Conservation (phyloP, 495 filamentous ascomycete species). For the Lophiostoma macrostomum region DNA sequence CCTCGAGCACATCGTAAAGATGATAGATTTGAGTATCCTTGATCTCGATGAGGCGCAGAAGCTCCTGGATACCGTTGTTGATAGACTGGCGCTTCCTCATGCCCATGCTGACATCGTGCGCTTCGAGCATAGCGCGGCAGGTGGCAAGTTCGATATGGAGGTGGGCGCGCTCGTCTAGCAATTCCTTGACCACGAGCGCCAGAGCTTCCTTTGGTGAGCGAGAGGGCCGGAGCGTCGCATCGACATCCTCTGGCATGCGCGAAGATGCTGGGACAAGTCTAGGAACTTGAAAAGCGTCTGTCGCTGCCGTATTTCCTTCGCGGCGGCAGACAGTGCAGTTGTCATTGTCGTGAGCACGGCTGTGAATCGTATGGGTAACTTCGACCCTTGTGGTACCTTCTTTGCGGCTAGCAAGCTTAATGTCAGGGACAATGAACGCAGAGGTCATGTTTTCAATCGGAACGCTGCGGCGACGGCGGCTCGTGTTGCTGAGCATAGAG, state of each 20-base stretch:
- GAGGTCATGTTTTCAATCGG: conserved; percentile 68
- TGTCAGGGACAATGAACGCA: conserved; percentile 72
- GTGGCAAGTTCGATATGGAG: conserved; percentile 63
- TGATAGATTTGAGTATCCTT: conserved; percentile 88
- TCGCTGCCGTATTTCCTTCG: conserved; percentile 47
- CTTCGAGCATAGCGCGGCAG: conserved; percentile 61
- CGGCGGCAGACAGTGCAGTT: conserved; percentile 75
- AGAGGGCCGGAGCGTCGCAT: conserved; percentile 74
- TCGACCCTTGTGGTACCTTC: conserved; percentile 9
- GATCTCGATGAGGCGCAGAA: conserved; percentile 64
- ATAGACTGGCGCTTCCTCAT: conserved; percentile 66
- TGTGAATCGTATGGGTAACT: conserved; percentile 7
- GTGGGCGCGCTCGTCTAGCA: conserved; percentile 81
- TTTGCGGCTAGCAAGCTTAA: conserved; percentile 44
- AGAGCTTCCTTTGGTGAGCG: conserved; percentile 72
- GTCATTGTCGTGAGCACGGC: conserved; percentile 56
- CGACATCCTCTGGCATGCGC: conserved; percentile 62
- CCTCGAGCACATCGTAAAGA: conserved; percentile 87
- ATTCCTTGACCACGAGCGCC: conserved; percentile 71
- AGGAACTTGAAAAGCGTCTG: conserved; percentile 57
- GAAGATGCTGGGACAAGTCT: conserved; percentile 71
- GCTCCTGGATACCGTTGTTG: conserved; percentile 59
- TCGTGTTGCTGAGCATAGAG: conserved; percentile 37
- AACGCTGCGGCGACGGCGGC: conserved; percentile 36
- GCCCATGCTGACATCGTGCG: conserved; percentile 64